Base-by-base conservation (phyloP, 164 flowering plant genomes). In the Piper betle region DNA sequence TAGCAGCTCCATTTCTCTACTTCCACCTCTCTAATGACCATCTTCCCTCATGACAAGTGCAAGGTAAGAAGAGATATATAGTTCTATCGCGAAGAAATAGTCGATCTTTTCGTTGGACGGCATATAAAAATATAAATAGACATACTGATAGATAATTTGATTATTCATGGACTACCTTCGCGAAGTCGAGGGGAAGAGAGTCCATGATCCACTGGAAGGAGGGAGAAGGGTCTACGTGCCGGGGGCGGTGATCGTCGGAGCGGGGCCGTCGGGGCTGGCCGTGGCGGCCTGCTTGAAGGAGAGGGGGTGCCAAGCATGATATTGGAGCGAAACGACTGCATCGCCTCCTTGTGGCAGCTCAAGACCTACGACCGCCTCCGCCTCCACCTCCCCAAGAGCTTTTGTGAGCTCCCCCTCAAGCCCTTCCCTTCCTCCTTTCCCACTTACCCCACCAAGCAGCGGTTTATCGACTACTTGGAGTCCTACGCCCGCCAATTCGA, bases 251-350 rank as follows among this genome's bases (percentile, higher is more conserved):
- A 81, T 88, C 12, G 81, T 88, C 4, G 96, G 96, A 0, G 91
- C 93, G 1, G 96, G 96, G 2, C 96, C 96, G 0, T 84, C 96
- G 0, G 96, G 96, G 1, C 77, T 88, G 0, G 96, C 96, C 1
- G 71, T 60, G 1, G 91, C 91, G 0, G 96, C 96, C 0, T 86
- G 91, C 57, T 81, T 88, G 7, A 80, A 79, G 62, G 66, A 73
- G 11, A 68, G 60, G 61, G 83, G 80, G 58, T 86, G 2, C 80
- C 82, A 0, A 69, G 80, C 58, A 52, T 88, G 64, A 77, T 88
- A 61, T 73, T 88, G 2, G 96, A 88, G 61, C 72, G 82, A 75
- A 67, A 75, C 4, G 65, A 74, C 43, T 88, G 96, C 71, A 70
- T 88, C 53, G 93, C 88, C 33, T 83, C 96, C n/a, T 64, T 88